Evolutionary conservation across 2,329 filamentous ascomycete genomes (phyloP), one percentile per base, ranked within the genome.

Genomic region (Parafenestella ontariensis): DNA sequence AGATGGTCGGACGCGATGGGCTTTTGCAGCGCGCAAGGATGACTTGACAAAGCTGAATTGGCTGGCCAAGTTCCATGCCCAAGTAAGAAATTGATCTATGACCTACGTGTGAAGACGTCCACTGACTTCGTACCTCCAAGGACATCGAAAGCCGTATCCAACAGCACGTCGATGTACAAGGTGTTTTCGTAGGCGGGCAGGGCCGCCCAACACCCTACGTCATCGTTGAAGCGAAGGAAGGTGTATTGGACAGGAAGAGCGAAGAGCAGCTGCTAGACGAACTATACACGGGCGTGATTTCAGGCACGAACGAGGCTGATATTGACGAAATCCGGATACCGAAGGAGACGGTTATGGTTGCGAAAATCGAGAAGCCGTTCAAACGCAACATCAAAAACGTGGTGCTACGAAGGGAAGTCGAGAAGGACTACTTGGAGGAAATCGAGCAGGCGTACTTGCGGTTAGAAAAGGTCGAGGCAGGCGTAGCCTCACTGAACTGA

Each of bases 21-120:
- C 42, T 11, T 64, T 64, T 33, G 44, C 33, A 1, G 47, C 56
- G 1, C 55, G 61, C 23, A 68, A 63, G 46, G 63, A 68, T 26
- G 65, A 68, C 45, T 43, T 66, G 52, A 64, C 59, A 15, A 66
- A 68, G 49, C 47, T 68, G 24, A 47, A 34, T 40, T 62, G 57
- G 52, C 37, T 66, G 8, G 59, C 64, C 3, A 64, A 64, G 33
- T 64, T 65, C 29, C 57, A 61, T 42, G 62, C 60, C 2, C 33
- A 52, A 15, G 37, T 40, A 40, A 40, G 18, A 21, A 23, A 11
- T n/a, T 4, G 2, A 23, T 40, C 2, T 23, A 7, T 2, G 37
- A 40, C 3, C n/a, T 23, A 24, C 10, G 7, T 24, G 21, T 23
- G 18, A 23, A n/a, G 6, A 24, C 5, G 3, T 15, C 15, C 11